These are phyloP conservation scores for Flaveria sonorensis DNA, from an alignment of 129 eudicot species.

Conservation along the genomic window DNA sequence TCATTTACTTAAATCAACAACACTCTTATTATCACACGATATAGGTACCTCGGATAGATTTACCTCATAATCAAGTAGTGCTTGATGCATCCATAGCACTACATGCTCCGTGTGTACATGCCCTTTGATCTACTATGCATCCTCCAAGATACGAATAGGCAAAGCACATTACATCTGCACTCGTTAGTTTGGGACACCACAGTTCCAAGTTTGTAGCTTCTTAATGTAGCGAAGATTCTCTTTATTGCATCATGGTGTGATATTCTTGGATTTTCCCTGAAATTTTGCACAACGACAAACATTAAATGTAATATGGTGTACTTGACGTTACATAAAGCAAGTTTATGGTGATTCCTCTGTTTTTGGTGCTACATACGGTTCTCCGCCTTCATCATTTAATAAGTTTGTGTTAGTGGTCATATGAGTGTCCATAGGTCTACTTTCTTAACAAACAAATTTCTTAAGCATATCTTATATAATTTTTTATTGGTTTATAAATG, in stretches of 20 bases:
- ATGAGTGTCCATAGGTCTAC: background rate
- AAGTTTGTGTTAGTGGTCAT: background rate
- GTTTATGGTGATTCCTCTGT: background rate
- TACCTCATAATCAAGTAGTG: background rate
- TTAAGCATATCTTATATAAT: background rate
- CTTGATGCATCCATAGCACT: background rate
- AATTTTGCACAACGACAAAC: background rate
- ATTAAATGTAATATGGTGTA: background rate
- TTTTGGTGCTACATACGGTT: background rate
- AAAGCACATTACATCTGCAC: background rate
- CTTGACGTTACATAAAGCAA: background rate
- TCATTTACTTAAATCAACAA: background rate
- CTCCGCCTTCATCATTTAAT: background rate
- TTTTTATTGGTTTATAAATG: background rate
- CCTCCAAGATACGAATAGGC: background rate
- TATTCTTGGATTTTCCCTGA: background rate
- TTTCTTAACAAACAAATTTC: no score
- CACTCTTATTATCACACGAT: background rate
- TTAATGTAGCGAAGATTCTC: background rate
- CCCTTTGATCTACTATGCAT: background rate
- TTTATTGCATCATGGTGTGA: background rate
- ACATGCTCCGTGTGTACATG: background rate
- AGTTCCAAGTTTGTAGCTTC: background rate
- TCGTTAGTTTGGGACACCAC: background rate
- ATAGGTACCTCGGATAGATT: background rate